These are phyloP conservation scores for Eustoma russellianum DNA, from an alignment of 257 asterid genomes.

Conservation along the genomic window DNA sequence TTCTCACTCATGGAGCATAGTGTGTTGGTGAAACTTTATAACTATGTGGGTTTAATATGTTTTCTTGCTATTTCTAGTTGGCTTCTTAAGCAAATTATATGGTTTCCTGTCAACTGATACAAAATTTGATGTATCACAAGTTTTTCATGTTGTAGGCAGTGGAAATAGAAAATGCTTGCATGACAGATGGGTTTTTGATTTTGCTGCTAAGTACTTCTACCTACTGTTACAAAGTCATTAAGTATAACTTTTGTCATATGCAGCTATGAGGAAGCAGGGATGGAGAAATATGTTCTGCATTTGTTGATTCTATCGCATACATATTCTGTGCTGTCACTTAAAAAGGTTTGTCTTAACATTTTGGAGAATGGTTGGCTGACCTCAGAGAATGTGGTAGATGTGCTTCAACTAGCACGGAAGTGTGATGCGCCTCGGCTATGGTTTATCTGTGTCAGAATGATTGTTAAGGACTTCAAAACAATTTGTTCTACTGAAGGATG, in stretches of 20 bases:
- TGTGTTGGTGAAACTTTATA: too few relatives aligned
- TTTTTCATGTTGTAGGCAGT: too few relatives aligned
- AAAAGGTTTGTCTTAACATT: constrained; percentile 39
- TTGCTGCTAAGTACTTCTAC: background rate
- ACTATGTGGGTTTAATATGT: too few relatives aligned
- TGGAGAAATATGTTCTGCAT: constrained; percentile 73
- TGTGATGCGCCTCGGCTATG: constrained; percentile 70
- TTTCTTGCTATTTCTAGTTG: too few relatives aligned
- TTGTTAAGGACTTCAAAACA: constrained; percentile 55
- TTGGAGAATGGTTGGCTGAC: constrained; percentile 58
- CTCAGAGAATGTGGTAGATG: constrained; percentile 59
- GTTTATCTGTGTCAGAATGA: constrained; percentile 44
- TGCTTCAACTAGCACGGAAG: constrained; percentile 59
- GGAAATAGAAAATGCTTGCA: too few relatives aligned
- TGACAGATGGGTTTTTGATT: background rate
- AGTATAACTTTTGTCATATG: constrained; percentile 9
- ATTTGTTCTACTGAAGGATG: constrained; percentile 73
- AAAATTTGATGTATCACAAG: too few relatives aligned
- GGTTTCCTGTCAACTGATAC: too few relatives aligned
- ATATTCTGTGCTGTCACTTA: constrained; percentile 53
- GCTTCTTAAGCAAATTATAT: too few relatives aligned
- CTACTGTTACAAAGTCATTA: background rate
- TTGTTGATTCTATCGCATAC: constrained; percentile 69
- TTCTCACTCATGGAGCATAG: background rate
- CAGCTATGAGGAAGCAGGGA: constrained; percentile 69